Evolutionary conservation across 163 green algal species (phyloP), one percentile per base, ranked within the genome.

Genomic region (Volvox carteri): DNA sequence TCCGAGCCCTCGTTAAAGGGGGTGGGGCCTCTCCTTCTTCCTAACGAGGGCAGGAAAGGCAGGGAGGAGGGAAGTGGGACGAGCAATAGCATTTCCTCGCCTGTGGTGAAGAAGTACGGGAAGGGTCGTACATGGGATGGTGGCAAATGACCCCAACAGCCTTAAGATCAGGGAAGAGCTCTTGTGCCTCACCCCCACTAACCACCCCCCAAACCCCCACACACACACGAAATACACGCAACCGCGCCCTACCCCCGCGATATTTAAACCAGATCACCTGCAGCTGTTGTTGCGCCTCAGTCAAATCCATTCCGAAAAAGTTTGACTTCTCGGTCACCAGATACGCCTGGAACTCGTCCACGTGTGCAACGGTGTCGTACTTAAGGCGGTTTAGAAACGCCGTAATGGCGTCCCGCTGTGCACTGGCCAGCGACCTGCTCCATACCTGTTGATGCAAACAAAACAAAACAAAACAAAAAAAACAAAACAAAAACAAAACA

Each of bases 251-350:
- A n/a, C n/a, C n/a, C n/a, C n/a, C n/a, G n/a, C n/a, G n/a, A n/a
- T n/a, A n/a, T n/a, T n/a, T n/a, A n/a, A n/a, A n/a, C n/a, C n/a
- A n/a, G n/a, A n/a, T 33, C 79, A 86, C 81, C 81, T 58, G 33
- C 35, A 89, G 84, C 50, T 56, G 42, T 50, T 48, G 23, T 37
- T 89, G 84, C 28, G 39, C 50, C 35, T 81, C 68, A 19, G 12
- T 52, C 52, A 89, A 52, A 75, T 89, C 84, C 84, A 89, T 89
- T 19, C 84, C 84, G 39, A 89, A 89, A 25, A 89, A 89, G 84
- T 89, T 89, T n/a, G 50, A 30, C 70, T 89, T 89, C 37, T 89
- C 84, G 28, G 84, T 89, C 11, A 80, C 68, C 84, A 89, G 70
- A 50, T 89, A 89, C 9, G 84, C 84, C 70, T 89, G 84, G 39